A percentile compares a stretch with the other conserved stretches of the same genome.
Evolutionary conservation across 371 early-diverging fungal species (phyloP).

Genomic region (Synchytrium microbalum): DNA sequence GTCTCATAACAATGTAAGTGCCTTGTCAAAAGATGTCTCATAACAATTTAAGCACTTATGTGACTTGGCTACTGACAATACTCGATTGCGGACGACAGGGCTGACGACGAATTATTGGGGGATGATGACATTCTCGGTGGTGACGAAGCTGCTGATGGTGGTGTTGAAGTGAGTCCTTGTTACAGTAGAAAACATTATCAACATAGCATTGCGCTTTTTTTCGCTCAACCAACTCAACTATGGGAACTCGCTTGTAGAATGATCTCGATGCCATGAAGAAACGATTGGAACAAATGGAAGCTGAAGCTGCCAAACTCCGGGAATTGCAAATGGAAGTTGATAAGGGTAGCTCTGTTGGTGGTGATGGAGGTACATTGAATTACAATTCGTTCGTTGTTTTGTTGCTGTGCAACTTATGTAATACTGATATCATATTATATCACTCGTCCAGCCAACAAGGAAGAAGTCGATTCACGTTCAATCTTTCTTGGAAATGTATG

Average conservation of each 20-base stretch:
- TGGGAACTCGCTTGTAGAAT: conserved; percentile 2
- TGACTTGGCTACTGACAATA: too few relatives aligned
- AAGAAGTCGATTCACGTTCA: conserved; percentile 84
- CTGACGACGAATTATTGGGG: background rate
- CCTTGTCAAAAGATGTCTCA: too few relatives aligned
- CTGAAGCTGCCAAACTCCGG: conserved; percentile 88
- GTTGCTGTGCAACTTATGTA: background rate
- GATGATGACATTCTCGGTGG: background rate
- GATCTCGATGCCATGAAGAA: conserved; percentile 59
- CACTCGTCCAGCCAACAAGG: conserved; percentile 35
- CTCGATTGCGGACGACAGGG: background rate
- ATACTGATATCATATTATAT: too few relatives aligned
- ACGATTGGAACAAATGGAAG: conserved; percentile 86
- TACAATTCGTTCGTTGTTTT: conserved; percentile 6
- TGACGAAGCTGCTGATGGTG: background rate
- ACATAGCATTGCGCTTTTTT: background rate
- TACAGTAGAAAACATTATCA: background rate
- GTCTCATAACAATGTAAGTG: too few relatives aligned
- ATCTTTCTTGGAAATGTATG: conserved; percentile 91
- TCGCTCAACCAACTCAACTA: too few relatives aligned
- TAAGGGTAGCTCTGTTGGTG: conserved; percentile 55
- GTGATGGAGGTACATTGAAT: background rate
- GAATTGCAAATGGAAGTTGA: conserved; percentile 86
- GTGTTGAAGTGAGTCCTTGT: background rate
- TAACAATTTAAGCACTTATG: too few relatives aligned